These are phyloP conservation scores for Plasmodium billcollinsi DNA, from an alignment of 169 alveolate genomes.

Conservation along the genomic window DNA sequence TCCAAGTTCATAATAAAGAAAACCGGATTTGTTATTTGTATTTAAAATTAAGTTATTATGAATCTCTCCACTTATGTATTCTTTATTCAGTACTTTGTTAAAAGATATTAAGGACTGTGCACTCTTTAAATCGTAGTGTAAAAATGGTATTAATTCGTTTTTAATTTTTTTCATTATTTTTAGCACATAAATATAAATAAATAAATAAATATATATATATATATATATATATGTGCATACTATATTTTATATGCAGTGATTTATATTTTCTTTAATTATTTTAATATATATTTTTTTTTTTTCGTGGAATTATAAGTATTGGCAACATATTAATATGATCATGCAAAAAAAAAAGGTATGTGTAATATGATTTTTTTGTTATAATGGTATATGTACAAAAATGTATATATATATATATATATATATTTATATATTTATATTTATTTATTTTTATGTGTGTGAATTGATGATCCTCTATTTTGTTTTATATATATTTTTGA, in stretches of 20 bases:
- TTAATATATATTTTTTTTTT: neutral
- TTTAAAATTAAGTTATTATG: conserved; percentile 55
- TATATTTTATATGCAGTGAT: neutral
- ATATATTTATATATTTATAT: too few species aligned
- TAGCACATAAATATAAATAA: neutral
- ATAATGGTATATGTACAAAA: too few species aligned
- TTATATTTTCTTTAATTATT: neutral
- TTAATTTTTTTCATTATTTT: conserved; percentile 31
- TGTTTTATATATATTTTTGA: too few species aligned
- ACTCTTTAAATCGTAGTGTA: conserved; percentile 21
- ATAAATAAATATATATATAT: neutral
- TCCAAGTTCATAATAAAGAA: conserved; percentile 41
- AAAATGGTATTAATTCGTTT: conserved; percentile 12
- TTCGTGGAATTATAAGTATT: too few species aligned
- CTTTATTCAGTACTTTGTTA: conserved; percentile 34
- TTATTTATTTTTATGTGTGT: too few species aligned
- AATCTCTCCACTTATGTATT: conserved; percentile 54
- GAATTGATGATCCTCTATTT: too few species aligned
- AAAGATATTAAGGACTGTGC: conserved; percentile 36
- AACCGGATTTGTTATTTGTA: conserved; percentile 34
- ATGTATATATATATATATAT: too few species aligned
- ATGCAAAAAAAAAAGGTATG: too few species aligned
- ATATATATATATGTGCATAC: neutral
- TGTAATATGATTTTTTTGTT: too few species aligned
- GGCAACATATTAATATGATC: too few species aligned